These are phyloP conservation scores for Tuber microsphaerosporum DNA, from an alignment of 495 filamentous ascomycete species.

Conservation along the genomic window DNA sequence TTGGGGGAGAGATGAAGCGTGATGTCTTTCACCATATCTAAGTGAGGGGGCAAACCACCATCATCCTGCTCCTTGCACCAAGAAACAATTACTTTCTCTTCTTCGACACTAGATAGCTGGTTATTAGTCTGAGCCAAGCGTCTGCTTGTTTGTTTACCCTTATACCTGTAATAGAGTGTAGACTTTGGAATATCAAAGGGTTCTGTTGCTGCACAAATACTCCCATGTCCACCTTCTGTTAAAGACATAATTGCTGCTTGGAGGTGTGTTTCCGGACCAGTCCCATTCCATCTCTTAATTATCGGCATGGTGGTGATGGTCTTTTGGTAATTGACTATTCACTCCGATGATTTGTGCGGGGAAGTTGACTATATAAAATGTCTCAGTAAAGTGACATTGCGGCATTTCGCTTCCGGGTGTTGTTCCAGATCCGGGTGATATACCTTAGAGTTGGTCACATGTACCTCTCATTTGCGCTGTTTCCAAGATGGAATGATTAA, in stretches of 20 bases:
- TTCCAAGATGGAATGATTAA: no score
- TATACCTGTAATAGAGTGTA: not conserved
- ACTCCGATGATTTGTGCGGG: not conserved
- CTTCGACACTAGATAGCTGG: not conserved
- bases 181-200: constrained; percentile 1
- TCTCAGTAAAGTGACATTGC: not conserved
- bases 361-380: not conserved
- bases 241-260: not conserved
- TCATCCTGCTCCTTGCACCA: constrained; percentile 3
- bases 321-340: not conserved
- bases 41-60: not conserved
- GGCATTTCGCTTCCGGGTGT: not conserved
- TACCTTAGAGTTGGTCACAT: no score
- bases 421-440: not conserved
- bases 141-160: not conserved
- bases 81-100: not conserved
- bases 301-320: not conserved
- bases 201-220: not conserved
- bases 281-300: not conserved
- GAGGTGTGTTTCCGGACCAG: not conserved
- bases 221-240: not conserved
- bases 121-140: not conserved
- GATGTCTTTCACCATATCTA: not conserved
- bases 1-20: not conserved
- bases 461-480: no score